Evolutionary conservation across 768 basidiomycete species (phyloP).

Genomic region (Plicaturopsis crispa): DNA sequence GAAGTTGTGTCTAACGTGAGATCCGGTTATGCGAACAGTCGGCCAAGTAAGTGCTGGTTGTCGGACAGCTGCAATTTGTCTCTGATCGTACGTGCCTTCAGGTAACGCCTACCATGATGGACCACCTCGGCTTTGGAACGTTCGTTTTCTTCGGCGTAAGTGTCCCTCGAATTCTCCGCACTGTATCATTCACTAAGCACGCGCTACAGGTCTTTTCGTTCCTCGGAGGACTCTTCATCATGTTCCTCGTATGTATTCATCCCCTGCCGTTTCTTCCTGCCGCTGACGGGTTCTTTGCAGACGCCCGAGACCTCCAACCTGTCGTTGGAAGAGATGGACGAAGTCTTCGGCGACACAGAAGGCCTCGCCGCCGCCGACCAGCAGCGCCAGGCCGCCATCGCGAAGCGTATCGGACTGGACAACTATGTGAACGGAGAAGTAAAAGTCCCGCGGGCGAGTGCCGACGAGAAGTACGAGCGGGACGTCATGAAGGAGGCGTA

Average conservation of each 20-base stretch:
- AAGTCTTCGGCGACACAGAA: conserved; percentile 54
- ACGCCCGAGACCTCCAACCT: conserved; percentile 52
- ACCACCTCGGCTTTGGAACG: conserved; percentile 58
- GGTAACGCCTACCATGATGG: conserved; percentile 67
- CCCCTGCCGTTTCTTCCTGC: neutral
- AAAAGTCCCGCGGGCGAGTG: too few species aligned
- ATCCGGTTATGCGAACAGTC: conserved; percentile 22
- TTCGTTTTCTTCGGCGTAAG: conserved; percentile 72
- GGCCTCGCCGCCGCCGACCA: conserved; percentile 53
- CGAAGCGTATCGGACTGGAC: conserved; percentile 56
- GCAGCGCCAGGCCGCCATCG: conserved; percentile 40
- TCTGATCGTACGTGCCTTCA: conserved; percentile 12
- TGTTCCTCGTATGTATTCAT: conserved; percentile 44
- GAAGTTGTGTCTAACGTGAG: neutral
- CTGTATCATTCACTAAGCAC: conserved; percentile 3
- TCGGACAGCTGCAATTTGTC: neutral
- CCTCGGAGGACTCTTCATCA: conserved; percentile 58
- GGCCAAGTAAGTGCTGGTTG: conserved; percentile 30
- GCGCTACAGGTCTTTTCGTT: conserved; percentile 49
- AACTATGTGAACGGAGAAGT: conserved; percentile 15
- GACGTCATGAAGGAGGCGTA: too few species aligned
- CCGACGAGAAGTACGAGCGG: conserved; percentile 11
- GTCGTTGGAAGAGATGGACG: conserved; percentile 75
- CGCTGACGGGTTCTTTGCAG: conserved; percentile 2
- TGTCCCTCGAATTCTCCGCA: conserved; percentile 2